Conservation (phyloP, 2,329 filamentous ascomycete genomes). For the Alternaria consortialis region DNA sequence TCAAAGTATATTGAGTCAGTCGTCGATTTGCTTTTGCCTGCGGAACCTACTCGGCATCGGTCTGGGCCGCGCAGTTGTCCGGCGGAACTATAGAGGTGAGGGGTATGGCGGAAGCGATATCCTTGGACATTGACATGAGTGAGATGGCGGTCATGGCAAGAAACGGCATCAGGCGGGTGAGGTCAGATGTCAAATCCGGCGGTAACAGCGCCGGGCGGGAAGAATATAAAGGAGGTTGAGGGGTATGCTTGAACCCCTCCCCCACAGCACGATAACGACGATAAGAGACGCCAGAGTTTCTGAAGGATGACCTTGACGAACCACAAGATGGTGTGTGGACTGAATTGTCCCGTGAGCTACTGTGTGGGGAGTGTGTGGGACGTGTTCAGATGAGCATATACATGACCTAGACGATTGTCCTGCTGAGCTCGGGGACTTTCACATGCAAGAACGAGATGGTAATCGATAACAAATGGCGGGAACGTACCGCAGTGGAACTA, state of each 20-base stretch:
- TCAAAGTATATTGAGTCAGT: conserved; percentile 10
- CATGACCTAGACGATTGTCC: conserved; percentile 31
- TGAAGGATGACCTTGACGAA: conserved; percentile 28
- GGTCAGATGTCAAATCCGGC: conserved; percentile 12
- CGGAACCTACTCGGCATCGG: conserved; percentile 16
- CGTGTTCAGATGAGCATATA: conserved; percentile 7
- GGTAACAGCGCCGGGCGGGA: neutral
- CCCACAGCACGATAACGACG: conserved; percentile 37
- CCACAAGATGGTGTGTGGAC: conserved; percentile 40
- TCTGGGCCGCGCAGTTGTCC: conserved; percentile 12
- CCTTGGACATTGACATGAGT: conserved; percentile 8
- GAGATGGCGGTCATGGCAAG: conserved; percentile 4
- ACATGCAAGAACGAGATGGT: conserved; percentile 36
- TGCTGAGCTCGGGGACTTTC: conserved; percentile 39
- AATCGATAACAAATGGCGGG: conserved; percentile 30
- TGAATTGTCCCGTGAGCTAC: conserved; percentile 39
- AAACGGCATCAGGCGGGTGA: conserved; percentile 33
- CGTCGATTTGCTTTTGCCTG: conserved; percentile 10
- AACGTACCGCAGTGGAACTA: conserved; percentile 25
- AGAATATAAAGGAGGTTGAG: conserved; percentile 13
- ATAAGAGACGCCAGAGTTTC: conserved; percentile 25
- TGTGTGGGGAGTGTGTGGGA: conserved; percentile 6
- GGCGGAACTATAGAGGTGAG: conserved; percentile 26
- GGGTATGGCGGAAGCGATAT: conserved; percentile 22
- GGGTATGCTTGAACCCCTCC: conserved; percentile 22